These are phyloP conservation scores for Phoma sp. DNA, from an alignment of 2,329 filamentous ascomycete genomes.

Conservation along the genomic window DNA sequence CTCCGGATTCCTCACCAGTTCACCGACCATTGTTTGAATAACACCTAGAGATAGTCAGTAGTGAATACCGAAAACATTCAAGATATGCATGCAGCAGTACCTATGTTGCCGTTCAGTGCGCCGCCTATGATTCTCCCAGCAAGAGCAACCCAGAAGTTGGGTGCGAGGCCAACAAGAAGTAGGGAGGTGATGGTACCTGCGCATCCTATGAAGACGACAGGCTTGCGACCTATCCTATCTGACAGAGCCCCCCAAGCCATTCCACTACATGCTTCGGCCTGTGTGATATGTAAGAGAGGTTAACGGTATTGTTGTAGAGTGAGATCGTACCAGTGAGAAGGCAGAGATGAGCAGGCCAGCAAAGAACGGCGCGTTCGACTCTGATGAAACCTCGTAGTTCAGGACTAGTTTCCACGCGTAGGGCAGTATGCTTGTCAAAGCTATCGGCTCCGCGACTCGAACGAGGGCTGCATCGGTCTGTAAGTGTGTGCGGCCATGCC, in stretches of 20 bases:
- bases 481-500: constrained; percentile 8
- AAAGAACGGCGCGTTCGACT: constrained; percentile 74
- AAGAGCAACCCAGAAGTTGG: constrained; percentile 84
- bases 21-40: constrained; percentile 89
- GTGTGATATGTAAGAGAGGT: neutral
- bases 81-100: constrained; percentile 43
- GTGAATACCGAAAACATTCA: constrained; percentile 40
- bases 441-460: constrained; percentile 89
- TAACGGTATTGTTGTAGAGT: neutral
- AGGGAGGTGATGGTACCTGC: constrained; percentile 83
- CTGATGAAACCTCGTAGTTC: constrained; percentile 44
- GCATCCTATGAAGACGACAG: constrained; percentile 58
- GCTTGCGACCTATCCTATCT: constrained; percentile 50
- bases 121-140: constrained; percentile 78
- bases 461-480: constrained; percentile 72
- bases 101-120: constrained; percentile 85
- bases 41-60: constrained; percentile 51
- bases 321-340: constrained; percentile 67
- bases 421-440: constrained; percentile 90
- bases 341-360: constrained; percentile 87
- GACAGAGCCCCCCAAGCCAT: constrained; percentile 62
- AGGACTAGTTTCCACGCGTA: constrained; percentile 61
- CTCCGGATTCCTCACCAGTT: constrained; percentile 67
- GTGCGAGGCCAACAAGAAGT: constrained; percentile 80
- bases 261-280: constrained; percentile 80